A percentile compares a stretch with the other conserved stretches of the same genome.
These are phyloP conservation scores for Phytomonas sp. DNA, from an alignment of 208 protist genomes.

Conservation along the genomic window DNA sequence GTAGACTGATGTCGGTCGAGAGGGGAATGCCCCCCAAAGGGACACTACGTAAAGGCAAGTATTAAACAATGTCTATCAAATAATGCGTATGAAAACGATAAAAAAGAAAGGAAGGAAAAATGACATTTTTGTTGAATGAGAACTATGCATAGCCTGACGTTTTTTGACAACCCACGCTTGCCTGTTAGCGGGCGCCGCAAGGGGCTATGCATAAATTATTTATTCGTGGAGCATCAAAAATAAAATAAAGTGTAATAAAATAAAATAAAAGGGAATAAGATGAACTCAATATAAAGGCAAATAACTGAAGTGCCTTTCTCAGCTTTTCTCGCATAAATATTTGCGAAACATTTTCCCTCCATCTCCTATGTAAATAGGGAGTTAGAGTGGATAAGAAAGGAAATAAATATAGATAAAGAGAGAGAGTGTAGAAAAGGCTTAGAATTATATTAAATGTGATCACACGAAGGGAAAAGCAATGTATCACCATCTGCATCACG, in stretches of 20 bases:
- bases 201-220: neutral
- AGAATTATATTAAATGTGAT: neutral
- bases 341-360: neutral
- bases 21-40: neutral
- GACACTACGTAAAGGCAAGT: neutral
- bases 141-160: neutral
- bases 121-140: constrained; percentile 2
- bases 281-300: too few species aligned
- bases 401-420: neutral
- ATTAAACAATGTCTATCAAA: neutral
- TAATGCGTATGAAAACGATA: constrained; percentile 6
- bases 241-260: too few species aligned
- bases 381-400: neutral
- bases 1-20: neutral
- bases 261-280: too few species aligned
- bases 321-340: neutral
- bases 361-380: neutral
- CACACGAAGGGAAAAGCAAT: neutral
- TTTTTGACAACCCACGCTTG: neutral
- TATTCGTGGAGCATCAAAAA: neutral
- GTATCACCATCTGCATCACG: constrained; percentile 4
- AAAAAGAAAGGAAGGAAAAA: constrained; percentile 16
- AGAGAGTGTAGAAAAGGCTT: neutral
- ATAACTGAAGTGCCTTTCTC: too few species aligned
- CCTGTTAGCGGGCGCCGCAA: neutral